Evolutionary conservation across 192 early-diverging fungal genomes (phyloP), one percentile per base, ranked within the genome.

Genomic region (Dissophora ornata): DNA sequence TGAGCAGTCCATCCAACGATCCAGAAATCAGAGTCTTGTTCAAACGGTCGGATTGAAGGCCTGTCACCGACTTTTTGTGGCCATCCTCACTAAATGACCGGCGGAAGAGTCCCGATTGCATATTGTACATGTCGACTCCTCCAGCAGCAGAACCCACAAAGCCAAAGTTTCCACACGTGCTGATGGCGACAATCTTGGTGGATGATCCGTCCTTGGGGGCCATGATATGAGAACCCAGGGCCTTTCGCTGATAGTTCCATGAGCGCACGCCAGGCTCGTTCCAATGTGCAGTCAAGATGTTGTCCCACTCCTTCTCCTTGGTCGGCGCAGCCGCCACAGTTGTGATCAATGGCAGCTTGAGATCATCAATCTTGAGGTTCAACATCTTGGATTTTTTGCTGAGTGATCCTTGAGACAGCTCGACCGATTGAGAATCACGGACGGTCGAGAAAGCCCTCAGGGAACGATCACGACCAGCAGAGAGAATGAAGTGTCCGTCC

Each of bases 131-230:
- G 49, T 95, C 95, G 40, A 98, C 85, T 12, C 66, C 58, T 49
- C 98, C 98, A 30, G 78, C 71, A 9, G 87, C 74, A 25, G 89
- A 86, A 4, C 97, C 98, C 4, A 96, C 81, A 65, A 97, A 91
- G 7, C 92, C 94, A 90, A 91, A 98, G 79, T 98, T 97, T 49
- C 98, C 98, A 56, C 97, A 98, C 1, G 86, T 79, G 77, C 92
- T 96, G 36, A 99, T 81, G 0, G 85, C 86, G 29, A 93, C 90
- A 0, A 88, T 77, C 63, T 86, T 91, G 33, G 92, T 85, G 1
- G 75, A 42, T 4, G 88, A 71, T 11, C 68, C 69, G 81, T 95
- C 95, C 33, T 81, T 79, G 40, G 90, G 84, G 3, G 79, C 30
- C 51, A 98, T 74, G 41, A 84, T 71, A 56, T 90, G 86, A 30